These are phyloP conservation scores for Eimeria acervulina DNA, from an alignment of 169 alveolate species.

Conservation along the genomic window DNA sequence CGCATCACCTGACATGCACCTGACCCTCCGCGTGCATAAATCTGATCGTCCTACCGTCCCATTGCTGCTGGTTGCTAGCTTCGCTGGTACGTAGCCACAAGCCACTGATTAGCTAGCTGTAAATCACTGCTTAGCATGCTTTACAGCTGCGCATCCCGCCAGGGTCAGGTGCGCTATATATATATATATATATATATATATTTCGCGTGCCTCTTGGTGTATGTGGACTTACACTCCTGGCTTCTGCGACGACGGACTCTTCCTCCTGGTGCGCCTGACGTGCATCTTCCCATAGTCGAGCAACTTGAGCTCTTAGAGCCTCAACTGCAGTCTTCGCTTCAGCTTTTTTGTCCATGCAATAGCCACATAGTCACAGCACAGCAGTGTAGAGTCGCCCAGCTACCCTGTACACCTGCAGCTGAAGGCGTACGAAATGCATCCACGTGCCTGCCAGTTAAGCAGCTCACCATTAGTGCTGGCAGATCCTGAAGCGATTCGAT, in stretches of 20 bases:
- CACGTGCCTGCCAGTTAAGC: neutral
- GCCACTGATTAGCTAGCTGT: neutral
- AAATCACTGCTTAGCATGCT: neutral
- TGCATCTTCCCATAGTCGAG: constrained; percentile 38
- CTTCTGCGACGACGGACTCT: constrained; percentile 47
- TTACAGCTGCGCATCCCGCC: neutral
- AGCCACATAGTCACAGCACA: constrained; percentile 13
- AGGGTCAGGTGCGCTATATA: neutral
- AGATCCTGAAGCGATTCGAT: constrained; percentile 8
- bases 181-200: too few relatives aligned
- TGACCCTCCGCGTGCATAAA: neutral
- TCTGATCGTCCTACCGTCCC: neutral
- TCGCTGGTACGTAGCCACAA: neutral
- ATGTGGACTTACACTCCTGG: constrained; percentile 1
- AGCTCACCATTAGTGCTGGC: constrained; percentile 10
- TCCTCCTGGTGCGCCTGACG: constrained; percentile 36
- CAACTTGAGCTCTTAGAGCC: constrained; percentile 15
- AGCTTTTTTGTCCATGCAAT: neutral
- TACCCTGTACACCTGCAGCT: neutral
- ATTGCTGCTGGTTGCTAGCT: neutral
- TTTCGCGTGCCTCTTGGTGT: constrained; percentile 1
- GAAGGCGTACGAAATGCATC: neutral
- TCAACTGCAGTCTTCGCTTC: constrained; percentile 54
- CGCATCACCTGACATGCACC: neutral
- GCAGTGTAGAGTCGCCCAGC: neutral